These are phyloP conservation scores for Hypoxylon rickii DNA, from an alignment of 495 filamentous ascomycete species.

Conservation along the genomic window DNA sequence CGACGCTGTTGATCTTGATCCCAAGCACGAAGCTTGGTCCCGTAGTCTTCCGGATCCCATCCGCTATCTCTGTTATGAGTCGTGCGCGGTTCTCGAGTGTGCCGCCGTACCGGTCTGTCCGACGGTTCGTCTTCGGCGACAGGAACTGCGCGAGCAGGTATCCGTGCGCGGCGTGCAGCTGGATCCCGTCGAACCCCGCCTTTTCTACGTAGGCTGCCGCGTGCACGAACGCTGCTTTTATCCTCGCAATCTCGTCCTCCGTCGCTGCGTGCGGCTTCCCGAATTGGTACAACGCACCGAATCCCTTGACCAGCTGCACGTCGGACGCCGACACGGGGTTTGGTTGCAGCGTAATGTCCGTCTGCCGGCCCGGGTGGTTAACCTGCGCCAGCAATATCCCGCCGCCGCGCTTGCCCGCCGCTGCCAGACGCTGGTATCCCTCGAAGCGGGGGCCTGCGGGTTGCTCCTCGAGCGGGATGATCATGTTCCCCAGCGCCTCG, in stretches of 20 bases:
- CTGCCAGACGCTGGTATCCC: constrained; percentile 57
- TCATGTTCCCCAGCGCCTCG: constrained; percentile 61
- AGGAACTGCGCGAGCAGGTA: constrained; percentile 58
- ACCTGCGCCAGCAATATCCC: constrained; percentile 62
- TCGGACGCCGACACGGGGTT: constrained; percentile 65
- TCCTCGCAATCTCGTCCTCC: constrained; percentile 52
- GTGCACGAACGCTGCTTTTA: constrained; percentile 53
- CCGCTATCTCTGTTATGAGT: constrained; percentile 59
- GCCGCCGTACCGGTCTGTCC: constrained; percentile 70
- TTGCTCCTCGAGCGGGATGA: constrained; percentile 51
- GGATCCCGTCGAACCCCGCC: constrained; percentile 59
- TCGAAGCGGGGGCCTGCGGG: constrained; percentile 61
- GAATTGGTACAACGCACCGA: constrained; percentile 34
- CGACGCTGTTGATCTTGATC: constrained; percentile 72
- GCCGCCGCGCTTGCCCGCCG: constrained; percentile 60
- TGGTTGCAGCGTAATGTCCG: constrained; percentile 49
- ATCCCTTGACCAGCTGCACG: constrained; percentile 53
- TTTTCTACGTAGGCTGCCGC: constrained; percentile 52
- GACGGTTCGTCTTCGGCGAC: constrained; percentile 58
- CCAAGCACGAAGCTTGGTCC: constrained; percentile 59
- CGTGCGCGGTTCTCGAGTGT: constrained; percentile 66
- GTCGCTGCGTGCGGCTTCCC: constrained; percentile 48
- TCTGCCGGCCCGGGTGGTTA: constrained; percentile 67
- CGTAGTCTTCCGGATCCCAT: constrained; percentile 52
- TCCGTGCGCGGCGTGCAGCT: constrained; percentile 64